These are phyloP conservation scores for Brettanomyces sp. DNA, from an alignment of 805 yeast genomes.

Conservation along the genomic window DNA sequence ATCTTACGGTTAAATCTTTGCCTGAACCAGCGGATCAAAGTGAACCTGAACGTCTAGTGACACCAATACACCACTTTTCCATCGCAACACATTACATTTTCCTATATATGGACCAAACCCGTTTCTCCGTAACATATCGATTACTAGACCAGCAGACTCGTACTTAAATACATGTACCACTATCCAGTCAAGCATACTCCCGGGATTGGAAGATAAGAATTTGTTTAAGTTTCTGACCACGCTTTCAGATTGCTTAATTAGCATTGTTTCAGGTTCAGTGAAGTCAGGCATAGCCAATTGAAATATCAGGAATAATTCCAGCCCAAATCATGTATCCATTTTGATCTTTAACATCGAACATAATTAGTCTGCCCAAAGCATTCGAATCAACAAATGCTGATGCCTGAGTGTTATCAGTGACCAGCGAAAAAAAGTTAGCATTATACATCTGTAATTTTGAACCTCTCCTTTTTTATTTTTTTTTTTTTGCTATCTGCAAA, in stretches of 20 bases:
- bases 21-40: background rate
- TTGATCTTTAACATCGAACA: too few species aligned
- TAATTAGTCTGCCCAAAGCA: too few species aligned
- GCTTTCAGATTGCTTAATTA: slow-evolving; percentile 1
- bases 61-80: slow-evolving; percentile 4
- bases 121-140: slow-evolving; percentile 4
- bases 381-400: too few species aligned
- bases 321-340: slow-evolving; percentile 1
- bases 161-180: slow-evolving; percentile 3
- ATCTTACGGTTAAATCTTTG: too few species aligned
- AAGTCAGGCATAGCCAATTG: background rate
- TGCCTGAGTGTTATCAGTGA: too few species aligned
- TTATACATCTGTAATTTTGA: too few species aligned
- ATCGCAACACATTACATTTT: slow-evolving; percentile 5
- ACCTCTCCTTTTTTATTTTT: too few species aligned
- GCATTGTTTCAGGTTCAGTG: background rate
- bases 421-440: too few species aligned
- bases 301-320: slow-evolving; percentile 5
- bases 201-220: background rate
- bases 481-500: too few species aligned
- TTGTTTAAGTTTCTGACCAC: slow-evolving; percentile 6
- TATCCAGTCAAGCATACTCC: background rate
- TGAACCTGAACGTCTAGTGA: slow-evolving; percentile 3
- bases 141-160: slow-evolving; percentile 5
- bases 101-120: slow-evolving; percentile 7